A percentile compares a stretch with the other conserved stretches of the same genome.
These are phyloP conservation scores for Populus hybrid DNA, from an alignment of 441 rosid genomes.

Conservation along the genomic window DNA sequence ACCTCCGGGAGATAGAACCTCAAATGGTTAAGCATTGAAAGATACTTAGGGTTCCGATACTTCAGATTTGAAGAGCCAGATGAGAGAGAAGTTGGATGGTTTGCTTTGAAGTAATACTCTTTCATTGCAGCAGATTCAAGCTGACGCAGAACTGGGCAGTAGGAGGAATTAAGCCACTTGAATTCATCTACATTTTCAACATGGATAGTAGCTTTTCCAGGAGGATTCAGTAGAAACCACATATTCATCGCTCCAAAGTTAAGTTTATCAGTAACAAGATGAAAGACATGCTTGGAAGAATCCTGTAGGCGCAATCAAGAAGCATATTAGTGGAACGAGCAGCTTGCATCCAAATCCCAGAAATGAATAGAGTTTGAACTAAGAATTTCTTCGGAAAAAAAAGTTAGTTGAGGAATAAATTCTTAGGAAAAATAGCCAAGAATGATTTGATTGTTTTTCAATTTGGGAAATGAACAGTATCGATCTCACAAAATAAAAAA, in stretches of 20 bases:
- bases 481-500: neutral
- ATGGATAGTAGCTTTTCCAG: slow-evolving; percentile 85
- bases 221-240: slow-evolving; percentile 97
- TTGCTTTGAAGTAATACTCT: slow-evolving; percentile 96
- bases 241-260: slow-evolving; percentile 96
- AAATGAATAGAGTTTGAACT: slow-evolving; percentile 4
- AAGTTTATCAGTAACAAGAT: slow-evolving; percentile 90
- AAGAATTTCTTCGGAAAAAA: neutral
- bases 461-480: neutral
- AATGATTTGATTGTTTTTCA: neutral
- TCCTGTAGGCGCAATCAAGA: slow-evolving; percentile 52
- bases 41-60: slow-evolving; percentile 94
- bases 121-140: slow-evolving; percentile 95
- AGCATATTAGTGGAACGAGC: slow-evolving; percentile 1
- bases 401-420: neutral
- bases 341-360: slow-evolving; percentile 11
- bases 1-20: slow-evolving; percentile 94
- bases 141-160: slow-evolving; percentile 95
- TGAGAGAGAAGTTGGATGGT: slow-evolving; percentile 71
- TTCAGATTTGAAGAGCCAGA: slow-evolving; percentile 91
- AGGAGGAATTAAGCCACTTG: slow-evolving; percentile 95
- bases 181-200: slow-evolving; percentile 96
- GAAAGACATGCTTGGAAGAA: slow-evolving; percentile 91
- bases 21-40: slow-evolving; percentile 92
- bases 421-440: neutral